Conservation (phyloP, 179 eudicot genomes). For the Drosera spatulata region DNA sequence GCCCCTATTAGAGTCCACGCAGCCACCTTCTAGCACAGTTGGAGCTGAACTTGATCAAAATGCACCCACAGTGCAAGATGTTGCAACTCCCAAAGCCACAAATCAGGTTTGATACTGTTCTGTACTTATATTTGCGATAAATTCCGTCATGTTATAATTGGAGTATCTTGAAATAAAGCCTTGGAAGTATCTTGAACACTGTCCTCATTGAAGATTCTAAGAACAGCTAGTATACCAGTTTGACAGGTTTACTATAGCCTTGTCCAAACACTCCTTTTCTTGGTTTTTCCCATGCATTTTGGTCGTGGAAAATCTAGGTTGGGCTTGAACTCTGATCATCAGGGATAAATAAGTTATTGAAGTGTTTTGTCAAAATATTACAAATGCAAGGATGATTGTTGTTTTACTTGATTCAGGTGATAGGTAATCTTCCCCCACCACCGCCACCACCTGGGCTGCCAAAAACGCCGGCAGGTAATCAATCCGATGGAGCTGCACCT, state of each 20-base stretch:
- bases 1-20: constrained; percentile 36
- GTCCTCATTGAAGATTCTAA: no score
- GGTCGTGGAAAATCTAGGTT: not conserved
- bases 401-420: constrained; percentile 27
- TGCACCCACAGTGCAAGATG: constrained; percentile 31
- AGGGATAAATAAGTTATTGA: not conserved
- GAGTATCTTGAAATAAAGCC: no score
- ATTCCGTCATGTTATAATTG: no score
- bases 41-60: constrained; percentile 37
- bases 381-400: not conserved
- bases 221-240: no score
- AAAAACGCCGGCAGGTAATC: constrained; percentile 23
- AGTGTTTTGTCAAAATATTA: not conserved
- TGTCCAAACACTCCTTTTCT: no score
- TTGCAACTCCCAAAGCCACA: constrained; percentile 20
- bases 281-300: no score
- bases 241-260: no score
- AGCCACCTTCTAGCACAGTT: constrained; percentile 66
- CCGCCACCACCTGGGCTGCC: constrained; percentile 82
- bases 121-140: not conserved
- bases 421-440: constrained; percentile 55
- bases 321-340: not conserved
- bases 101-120: constrained; percentile 31
- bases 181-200: no score
- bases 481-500: constrained; percentile 30